phyloP scores from a whole-genome alignment of 805 yeast genomes.

The Wickerhamiella siamensis region DNA sequence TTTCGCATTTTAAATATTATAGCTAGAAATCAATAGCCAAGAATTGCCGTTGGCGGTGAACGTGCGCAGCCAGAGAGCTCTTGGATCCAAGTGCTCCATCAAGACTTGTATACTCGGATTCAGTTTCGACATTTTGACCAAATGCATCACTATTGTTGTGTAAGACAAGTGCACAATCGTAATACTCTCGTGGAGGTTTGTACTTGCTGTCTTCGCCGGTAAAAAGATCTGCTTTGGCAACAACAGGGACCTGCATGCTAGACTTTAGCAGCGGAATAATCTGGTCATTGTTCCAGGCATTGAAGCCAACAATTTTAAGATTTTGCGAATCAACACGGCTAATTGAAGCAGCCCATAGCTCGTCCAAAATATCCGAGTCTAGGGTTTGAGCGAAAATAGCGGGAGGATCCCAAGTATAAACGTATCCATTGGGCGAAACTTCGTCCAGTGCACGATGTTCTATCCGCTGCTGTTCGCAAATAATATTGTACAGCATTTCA shows the following conservation, averaged over 20 bases:
- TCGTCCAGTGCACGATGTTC: conserved; percentile 4
- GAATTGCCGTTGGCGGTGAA: conserved; percentile 2
- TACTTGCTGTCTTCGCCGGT: background rate
- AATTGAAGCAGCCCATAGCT: conserved; percentile 11
- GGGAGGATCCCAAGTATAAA: conserved; percentile 19
- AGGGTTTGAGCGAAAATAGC: conserved; percentile 13
- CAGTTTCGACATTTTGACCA: conserved; percentile 14
- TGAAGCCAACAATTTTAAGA: conserved; percentile 10
- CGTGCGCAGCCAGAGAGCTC: conserved; percentile 13
- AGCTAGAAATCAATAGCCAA: background rate
- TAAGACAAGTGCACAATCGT: conserved; percentile 5
- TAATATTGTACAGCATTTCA: conserved; percentile 8
- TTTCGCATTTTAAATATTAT: too few relatives aligned
- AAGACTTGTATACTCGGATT: conserved; percentile 10
- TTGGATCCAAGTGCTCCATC: conserved; percentile 17
- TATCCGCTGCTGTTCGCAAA: conserved; percentile 8
- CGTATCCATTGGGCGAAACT: conserved; percentile 3
- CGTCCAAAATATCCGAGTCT: conserved; percentile 9
- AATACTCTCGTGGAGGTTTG: background rate
- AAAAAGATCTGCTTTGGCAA: conserved; percentile 3
- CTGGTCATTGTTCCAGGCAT: conserved; percentile 12
- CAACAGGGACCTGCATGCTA: background rate
- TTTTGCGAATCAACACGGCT: conserved; percentile 4
- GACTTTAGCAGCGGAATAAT: conserved; percentile 2
- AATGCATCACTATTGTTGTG: conserved; percentile 18